Evolutionary conservation across 495 filamentous ascomycete genomes (phyloP), one percentile per base, ranked within the genome.

Genomic region (Lichenothelia convexa): DNA sequence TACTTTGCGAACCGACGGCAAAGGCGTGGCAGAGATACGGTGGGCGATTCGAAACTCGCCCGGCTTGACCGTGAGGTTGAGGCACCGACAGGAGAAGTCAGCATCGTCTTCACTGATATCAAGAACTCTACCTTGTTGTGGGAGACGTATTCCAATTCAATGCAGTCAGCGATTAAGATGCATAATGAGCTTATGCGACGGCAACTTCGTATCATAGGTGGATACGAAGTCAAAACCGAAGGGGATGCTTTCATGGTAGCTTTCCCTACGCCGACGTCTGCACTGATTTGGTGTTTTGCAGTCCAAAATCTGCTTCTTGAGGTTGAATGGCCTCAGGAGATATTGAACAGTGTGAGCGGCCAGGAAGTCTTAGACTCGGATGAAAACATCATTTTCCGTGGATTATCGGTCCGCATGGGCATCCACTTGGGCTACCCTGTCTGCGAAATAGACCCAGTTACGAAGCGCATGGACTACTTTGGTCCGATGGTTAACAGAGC

Each of bases 171-270:
- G 33, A 95, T 95, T 52, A 86, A 83, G 53, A 75, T 89, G 36
- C 89, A 99, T 59, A 95, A 99, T 49, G 80, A 87, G 45, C 70
- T 93, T 13, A 84, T 99, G 70, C 80, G 89, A 29, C 74, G 91
- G 20, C 86, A 94, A 47, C 66, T 99, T 36, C 73, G 87, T 22
- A 77, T 86, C 35, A 86, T 94, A 39, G 91, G 89, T 49, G 89
- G 89, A 0, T 99, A 94, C 49, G 89, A 99, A 58, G 85, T 99
- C 52, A 99, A 99, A 64, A 95, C 89, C 0, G 89, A 99, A 79
- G 89, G 89, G 42, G 89, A 99, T 58, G 89, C 91, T 24, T 99
- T 99, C 55, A 94, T 99, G 85, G 89, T 99, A 12, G 89, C 84
- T 21, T 99, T 99, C 57, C 78, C 83, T 3, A 94, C 91, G 1